A percentile compares a stretch with the other conserved stretches of the same genome.
Conservation (phyloP, 345 rosid species). For the Eucalyptus erythrocorys region DNA sequence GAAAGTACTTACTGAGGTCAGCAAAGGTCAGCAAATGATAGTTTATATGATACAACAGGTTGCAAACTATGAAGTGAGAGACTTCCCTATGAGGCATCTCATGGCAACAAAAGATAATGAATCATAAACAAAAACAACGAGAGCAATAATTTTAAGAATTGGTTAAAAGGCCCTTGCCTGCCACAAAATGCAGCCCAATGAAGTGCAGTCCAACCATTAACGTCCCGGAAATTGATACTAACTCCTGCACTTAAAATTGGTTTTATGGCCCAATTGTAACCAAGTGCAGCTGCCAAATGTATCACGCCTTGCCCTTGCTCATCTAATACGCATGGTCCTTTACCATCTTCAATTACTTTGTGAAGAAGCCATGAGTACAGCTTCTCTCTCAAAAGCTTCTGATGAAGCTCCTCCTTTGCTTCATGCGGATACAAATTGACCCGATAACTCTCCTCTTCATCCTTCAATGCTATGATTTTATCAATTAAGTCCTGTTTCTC, state of each 20-base stretch:
- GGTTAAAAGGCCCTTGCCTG: slow-evolving; percentile 39
- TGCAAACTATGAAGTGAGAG: neutral
- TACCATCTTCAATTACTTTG: slow-evolving; percentile 60
- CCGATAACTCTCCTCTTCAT: slow-evolving; percentile 47
- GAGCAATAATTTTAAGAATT: neutral
- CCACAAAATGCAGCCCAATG: slow-evolving; percentile 95
- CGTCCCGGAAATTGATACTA: slow-evolving; percentile 78
- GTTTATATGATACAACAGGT: neutral
- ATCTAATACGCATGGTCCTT: slow-evolving; percentile 61
- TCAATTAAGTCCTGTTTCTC: slow-evolving; percentile 35
- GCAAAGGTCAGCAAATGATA: neutral
- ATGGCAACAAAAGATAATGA: neutral
- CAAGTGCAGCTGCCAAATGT: slow-evolving; percentile 83
- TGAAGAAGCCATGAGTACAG: slow-evolving; percentile 69
- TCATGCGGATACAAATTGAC: slow-evolving; percentile 12
- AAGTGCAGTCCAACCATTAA: slow-evolving; percentile 90
- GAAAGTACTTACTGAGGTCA: neutral
- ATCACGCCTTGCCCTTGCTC: slow-evolving; percentile 73
- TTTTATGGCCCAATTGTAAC: slow-evolving; percentile 77
- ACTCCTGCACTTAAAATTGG: slow-evolving; percentile 70
- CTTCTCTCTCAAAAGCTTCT: slow-evolving; percentile 46
- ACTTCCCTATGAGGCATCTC: neutral
- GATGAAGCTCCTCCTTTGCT: slow-evolving; percentile 18
- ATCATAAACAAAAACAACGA: neutral
- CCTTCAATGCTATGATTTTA: slow-evolving; percentile 53